Conservation (phyloP, 768 basidiomycete genomes). For the Termitomyces titanicus region DNA sequence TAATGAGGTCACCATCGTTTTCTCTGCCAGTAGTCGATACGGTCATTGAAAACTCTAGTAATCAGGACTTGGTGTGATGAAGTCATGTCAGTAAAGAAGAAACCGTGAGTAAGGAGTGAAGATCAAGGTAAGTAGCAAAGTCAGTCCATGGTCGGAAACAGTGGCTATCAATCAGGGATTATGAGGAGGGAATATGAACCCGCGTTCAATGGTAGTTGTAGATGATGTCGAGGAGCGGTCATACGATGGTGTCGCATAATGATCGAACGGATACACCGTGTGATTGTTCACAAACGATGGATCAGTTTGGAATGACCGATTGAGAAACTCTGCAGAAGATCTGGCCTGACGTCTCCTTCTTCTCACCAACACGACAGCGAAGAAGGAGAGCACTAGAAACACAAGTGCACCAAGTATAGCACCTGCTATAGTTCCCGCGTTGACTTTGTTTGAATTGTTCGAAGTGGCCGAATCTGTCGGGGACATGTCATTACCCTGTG, state of each 20-base stretch:
- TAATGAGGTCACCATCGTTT: too few relatives aligned
- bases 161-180: not conserved
- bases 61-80: too few relatives aligned
- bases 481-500: too few relatives aligned
- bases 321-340: conserved; percentile 58
- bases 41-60: too few relatives aligned
- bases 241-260: conserved; percentile 1
- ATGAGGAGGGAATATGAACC: not conserved
- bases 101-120: too few relatives aligned
- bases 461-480: too few relatives aligned
- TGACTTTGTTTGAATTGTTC: too few relatives aligned
- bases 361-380: conserved; percentile 30
- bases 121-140: too few relatives aligned
- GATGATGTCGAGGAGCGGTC: not conserved
- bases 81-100: too few relatives aligned
- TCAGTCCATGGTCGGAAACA: not conserved
- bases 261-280: not conserved
- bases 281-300: not conserved
- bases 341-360: conserved; percentile 38
- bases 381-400: conserved; percentile 28
- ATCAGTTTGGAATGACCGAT: conserved; percentile 5
- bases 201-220: not conserved
- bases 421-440: conserved; percentile 53
- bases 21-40: too few relatives aligned
- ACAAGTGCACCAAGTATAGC: conserved; percentile 47